A percentile compares a stretch with the other conserved stretches of the same genome.
Evolutionary conservation across 805 yeast genomes (phyloP).

Genomic region (Yamadazyma laniorum): DNA sequence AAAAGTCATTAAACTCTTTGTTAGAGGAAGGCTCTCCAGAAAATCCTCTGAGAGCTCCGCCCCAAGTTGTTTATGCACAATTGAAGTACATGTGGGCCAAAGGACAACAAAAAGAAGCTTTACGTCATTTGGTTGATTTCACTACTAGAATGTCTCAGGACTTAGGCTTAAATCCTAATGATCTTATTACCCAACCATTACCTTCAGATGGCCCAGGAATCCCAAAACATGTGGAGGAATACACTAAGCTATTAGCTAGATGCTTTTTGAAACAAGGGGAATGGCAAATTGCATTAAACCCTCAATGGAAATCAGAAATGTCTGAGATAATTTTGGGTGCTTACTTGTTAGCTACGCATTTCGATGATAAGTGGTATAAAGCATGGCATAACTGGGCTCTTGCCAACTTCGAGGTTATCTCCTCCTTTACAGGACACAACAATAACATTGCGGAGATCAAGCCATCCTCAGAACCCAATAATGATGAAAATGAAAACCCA

Average conservation of each 20-base stretch:
- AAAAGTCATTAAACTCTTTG: conserved; percentile 78
- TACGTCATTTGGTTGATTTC: conserved; percentile 81
- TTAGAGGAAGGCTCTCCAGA: conserved; percentile 70
- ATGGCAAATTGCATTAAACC: conserved; percentile 86
- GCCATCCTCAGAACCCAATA: conserved; percentile 15
- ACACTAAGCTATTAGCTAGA: conserved; percentile 82
- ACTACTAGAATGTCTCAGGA: conserved; percentile 89
- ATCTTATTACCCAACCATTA: conserved; percentile 79
- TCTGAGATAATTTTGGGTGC: conserved; percentile 89
- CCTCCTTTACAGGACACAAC: conserved; percentile 46
- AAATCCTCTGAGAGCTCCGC: conserved; percentile 78
- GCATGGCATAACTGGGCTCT: conserved; percentile 99
- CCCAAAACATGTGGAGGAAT: conserved; percentile 73
- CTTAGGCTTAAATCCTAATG: conserved; percentile 81
- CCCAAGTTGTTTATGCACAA: conserved; percentile 96
- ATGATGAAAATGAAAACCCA: conserved; percentile 16
- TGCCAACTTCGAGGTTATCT: conserved; percentile 93
- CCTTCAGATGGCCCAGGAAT: conserved; percentile 73
- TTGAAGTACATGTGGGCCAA: conserved; percentile 96
- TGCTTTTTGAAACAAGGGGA: conserved; percentile 98
- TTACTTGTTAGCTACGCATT: conserved; percentile 89
- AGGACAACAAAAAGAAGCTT: conserved; percentile 83
- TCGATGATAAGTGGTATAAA: conserved; percentile 90
- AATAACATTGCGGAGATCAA: conserved; percentile 17
- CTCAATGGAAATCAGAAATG: conserved; percentile 72